phyloP scores from a whole-genome alignment of 225 moss, liverwort and hornwort species.

The Sphagnum contortum region DNA sequence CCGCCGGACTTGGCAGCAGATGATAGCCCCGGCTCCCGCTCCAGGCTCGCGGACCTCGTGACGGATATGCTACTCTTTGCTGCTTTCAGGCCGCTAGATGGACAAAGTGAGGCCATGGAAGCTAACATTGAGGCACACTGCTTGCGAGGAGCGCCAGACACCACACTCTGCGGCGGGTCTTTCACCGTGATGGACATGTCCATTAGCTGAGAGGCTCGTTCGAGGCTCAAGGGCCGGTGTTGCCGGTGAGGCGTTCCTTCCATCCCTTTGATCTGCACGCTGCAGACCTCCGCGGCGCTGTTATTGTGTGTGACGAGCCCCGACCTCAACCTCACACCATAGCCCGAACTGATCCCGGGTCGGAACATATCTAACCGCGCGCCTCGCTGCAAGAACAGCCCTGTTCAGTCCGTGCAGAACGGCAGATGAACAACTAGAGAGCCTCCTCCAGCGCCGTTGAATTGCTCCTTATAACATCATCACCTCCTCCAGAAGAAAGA shows the following conservation, averaged over 20 bases:
- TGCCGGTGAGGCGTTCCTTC: conserved; percentile 23
- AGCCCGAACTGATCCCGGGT: conserved; percentile 29
- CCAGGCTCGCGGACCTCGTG: conserved; percentile 1
- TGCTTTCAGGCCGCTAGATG: conserved; percentile 11
- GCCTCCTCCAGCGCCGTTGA: no score
- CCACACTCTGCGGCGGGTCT: conserved; percentile 14
- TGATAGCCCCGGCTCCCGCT: conserved; percentile 1
- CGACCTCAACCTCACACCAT: conserved; percentile 24
- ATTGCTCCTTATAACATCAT: no score
- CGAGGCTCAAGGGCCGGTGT: conserved; percentile 18
- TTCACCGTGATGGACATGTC: conserved; percentile 19
- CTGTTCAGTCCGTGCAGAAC: no score
- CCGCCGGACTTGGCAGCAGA: conserved; percentile 25
- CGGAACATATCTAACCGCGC: conserved; percentile 25
- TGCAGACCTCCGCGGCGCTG: conserved; percentile 17
- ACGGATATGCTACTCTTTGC: conserved; percentile 17
- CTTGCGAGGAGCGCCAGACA: conserved; percentile 14
- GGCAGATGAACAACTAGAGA: no score
- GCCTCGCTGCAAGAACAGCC: no score
- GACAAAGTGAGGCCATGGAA: conserved; percentile 24
- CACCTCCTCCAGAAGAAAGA: no score
- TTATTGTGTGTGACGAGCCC: conserved; percentile 27
- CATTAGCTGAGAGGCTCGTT: conserved; percentile 6
- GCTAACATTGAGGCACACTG: conserved; percentile 35
- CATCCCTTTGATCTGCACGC: conserved; percentile 33